Evolutionary conservation across 306 rosid genomes (phyloP).

Genomic region (Corylus heterophylla): DNA sequence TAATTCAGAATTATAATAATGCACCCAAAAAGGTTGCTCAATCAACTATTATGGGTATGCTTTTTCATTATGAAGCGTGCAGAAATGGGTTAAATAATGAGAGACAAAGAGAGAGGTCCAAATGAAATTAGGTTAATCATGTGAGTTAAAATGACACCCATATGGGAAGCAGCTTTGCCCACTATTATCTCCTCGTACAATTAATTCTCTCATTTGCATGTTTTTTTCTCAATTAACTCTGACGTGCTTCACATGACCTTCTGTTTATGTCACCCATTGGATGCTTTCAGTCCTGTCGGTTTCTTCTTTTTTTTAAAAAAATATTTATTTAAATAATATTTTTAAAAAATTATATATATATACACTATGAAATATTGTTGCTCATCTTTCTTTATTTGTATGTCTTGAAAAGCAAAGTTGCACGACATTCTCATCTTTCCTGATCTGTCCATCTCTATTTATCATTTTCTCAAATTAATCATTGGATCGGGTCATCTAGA

Average conservation of each 20-base stretch:
- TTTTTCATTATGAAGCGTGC: conserved; percentile 30
- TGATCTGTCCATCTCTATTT: too few relatives aligned
- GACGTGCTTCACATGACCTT: background rate
- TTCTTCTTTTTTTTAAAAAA: too few relatives aligned
- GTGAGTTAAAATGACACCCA: background rate
- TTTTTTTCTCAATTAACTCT: background rate
- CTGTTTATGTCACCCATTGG: background rate
- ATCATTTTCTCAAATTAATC: too few relatives aligned
- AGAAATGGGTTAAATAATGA: conserved; percentile 13
- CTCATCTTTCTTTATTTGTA: too few relatives aligned
- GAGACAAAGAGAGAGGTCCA: conserved; percentile 23
- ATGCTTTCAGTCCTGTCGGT: too few relatives aligned
- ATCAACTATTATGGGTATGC: background rate
- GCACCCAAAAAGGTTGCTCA: background rate
- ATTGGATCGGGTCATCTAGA: too few relatives aligned
- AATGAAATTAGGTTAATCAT: conserved; percentile 3
- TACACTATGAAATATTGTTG: too few relatives aligned
- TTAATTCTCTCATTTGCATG: background rate
- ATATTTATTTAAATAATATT: too few relatives aligned
- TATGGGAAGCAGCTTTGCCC: background rate
- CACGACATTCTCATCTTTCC: too few relatives aligned
- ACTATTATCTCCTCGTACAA: background rate
- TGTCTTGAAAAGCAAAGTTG: too few relatives aligned
- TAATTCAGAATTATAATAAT: background rate
- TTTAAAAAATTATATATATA: too few relatives aligned